Conservation (phyloP, 192 early-diverging fungal genomes). For the Umbelopsis vinacea region DNA sequence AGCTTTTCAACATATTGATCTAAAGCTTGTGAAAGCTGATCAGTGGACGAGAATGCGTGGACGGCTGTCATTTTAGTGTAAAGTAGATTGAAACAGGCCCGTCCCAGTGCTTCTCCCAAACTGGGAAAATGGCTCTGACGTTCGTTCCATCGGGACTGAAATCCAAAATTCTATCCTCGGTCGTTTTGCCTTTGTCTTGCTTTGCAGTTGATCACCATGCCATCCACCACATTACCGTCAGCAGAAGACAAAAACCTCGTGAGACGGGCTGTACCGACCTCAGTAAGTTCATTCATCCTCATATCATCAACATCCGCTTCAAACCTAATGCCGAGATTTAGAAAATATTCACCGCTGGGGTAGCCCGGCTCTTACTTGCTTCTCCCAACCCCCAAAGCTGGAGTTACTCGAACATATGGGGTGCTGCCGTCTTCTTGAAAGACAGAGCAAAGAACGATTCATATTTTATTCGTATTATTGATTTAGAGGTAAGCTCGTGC, state of each 20-base stretch:
- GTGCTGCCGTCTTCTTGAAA: slow-evolving; percentile 69
- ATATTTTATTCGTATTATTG: slow-evolving; percentile 70
- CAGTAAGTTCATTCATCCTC: slow-evolving; percentile 12
- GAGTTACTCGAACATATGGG: slow-evolving; percentile 72
- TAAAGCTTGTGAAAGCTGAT: slow-evolving; percentile 59
- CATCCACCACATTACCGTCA: slow-evolving; percentile 34
- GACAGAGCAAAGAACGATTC: slow-evolving; percentile 67
- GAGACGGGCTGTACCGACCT: slow-evolving; percentile 32
- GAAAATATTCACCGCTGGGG: slow-evolving; percentile 81
- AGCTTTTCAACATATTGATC: slow-evolving; percentile 52
- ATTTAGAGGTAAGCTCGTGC: slow-evolving; percentile 51
- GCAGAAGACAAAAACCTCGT: slow-evolving; percentile 37
- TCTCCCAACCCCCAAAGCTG: slow-evolving; percentile 67
- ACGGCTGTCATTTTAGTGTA: slow-evolving; percentile 26
- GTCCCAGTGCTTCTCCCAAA: background rate
- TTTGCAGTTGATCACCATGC: slow-evolving; percentile 8
- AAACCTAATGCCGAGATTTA: slow-evolving; percentile 34
- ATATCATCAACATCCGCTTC: background rate
- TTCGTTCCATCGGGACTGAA: background rate
- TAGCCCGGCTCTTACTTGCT: slow-evolving; percentile 76
- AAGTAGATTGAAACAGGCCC: background rate
- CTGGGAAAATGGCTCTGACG: slow-evolving; percentile 9
- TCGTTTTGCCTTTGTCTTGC: background rate
- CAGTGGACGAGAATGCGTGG: slow-evolving; percentile 51
- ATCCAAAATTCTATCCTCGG: slow-evolving; percentile 2